Evolutionary conservation across 2,329 filamentous ascomycete species (phyloP).

Genomic region (Colletotrichum theobromicola): DNA sequence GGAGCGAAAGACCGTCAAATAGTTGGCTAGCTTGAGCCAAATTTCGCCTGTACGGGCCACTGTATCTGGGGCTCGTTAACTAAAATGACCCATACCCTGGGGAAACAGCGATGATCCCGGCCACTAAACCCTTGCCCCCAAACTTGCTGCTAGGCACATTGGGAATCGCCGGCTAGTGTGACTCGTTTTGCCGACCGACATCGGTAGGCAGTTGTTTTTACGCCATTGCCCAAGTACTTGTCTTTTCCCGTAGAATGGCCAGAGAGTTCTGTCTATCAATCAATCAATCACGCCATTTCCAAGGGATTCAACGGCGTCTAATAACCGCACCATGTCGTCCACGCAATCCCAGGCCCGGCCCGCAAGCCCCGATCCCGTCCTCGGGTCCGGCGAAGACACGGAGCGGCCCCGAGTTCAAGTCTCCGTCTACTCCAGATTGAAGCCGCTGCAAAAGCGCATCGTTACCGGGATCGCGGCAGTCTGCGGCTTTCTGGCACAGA

Average conservation of each 20-base stretch:
- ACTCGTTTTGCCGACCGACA: background rate
- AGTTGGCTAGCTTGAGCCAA: background rate
- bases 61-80: background rate
- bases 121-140: background rate
- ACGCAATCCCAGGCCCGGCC: background rate
- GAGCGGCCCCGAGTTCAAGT: background rate
- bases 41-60: background rate
- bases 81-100: background rate
- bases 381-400: background rate
- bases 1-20: background rate
- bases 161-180: background rate
- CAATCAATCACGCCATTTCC: background rate
- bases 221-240: too few species aligned
- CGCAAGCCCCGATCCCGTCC: background rate
- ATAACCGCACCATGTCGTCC: background rate
- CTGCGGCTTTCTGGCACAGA: conserved; percentile 72
- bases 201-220: background rate
- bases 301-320: background rate
- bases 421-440: background rate
- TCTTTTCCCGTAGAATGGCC: too few species aligned
- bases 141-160: background rate
- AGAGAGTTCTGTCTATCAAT: too few species aligned
- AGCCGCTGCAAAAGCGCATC: background rate
- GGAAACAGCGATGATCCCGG: background rate
- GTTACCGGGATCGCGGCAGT: conserved; percentile 26